These are phyloP conservation scores for Sinapis alba DNA, from an alignment of 441 rosid species.

Conservation along the genomic window DNA sequence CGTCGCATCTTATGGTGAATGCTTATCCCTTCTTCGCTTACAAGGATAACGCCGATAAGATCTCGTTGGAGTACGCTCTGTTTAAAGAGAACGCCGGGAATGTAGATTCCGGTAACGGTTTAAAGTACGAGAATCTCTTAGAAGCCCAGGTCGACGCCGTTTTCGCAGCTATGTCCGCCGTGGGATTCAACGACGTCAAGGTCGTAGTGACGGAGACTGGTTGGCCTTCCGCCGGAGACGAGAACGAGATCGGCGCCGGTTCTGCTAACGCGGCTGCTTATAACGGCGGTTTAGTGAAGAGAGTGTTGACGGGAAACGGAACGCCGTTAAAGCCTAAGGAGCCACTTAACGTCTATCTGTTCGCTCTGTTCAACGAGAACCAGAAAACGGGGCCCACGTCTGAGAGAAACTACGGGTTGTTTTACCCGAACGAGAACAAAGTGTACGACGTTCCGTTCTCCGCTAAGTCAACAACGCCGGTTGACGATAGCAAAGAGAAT, in stretches of 20 bases:
- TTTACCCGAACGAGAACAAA: conserved; percentile 56
- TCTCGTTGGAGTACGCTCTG: conserved; percentile 75
- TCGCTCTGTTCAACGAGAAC: conserved; percentile 70
- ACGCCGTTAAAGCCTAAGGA: conserved; percentile 61
- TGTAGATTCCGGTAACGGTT: conserved; percentile 77
- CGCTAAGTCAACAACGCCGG: conserved; percentile 27
- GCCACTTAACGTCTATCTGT: conserved; percentile 54
- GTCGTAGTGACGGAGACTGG: conserved; percentile 66
- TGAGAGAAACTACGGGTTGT: conserved; percentile 67
- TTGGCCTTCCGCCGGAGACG: conserved; percentile 70
- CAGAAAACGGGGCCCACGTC: conserved; percentile 66
- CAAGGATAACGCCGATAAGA: conserved; percentile 53
- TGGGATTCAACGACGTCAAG: conserved; percentile 49
- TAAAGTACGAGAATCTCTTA: conserved; percentile 62
- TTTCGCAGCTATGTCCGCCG: conserved; percentile 61
- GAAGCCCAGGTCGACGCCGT: conserved; percentile 95
- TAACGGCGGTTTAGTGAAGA: conserved; percentile 57
- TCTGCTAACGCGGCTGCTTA: conserved; percentile 60
- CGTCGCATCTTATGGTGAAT: conserved; percentile 1
- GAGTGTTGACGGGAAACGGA: conserved; percentile 54
- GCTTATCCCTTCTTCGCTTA: conserved; percentile 1
- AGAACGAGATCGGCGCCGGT: conserved; percentile 58
- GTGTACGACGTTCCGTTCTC: conserved; percentile 53
- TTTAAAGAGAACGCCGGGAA: conserved; percentile 64
- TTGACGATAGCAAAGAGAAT: conserved; percentile 32